These are phyloP conservation scores for Lentinula lateritia DNA, from an alignment of 768 basidiomycete genomes.

Conservation along the genomic window DNA sequence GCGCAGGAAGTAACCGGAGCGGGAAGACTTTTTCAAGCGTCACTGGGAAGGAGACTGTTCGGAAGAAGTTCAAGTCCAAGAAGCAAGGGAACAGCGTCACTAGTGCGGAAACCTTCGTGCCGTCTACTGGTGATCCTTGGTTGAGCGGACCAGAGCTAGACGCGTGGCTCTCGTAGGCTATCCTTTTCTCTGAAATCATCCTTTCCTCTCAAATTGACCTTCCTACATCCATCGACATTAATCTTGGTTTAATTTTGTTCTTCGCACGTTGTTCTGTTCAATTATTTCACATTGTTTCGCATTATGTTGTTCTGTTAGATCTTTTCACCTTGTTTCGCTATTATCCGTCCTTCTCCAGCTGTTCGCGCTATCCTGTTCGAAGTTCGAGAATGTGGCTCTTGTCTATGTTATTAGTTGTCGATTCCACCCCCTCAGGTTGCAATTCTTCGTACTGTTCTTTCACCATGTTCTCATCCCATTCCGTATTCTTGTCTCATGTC, in stretches of 20 bases:
- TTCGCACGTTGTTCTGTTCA: neutral
- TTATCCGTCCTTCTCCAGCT: neutral
- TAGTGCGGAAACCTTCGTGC: neutral
- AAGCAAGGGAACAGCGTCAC: neutral
- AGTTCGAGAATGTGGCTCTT: neutral
- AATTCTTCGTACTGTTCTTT: neutral
- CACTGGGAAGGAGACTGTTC: neutral
- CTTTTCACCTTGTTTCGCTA: neutral
- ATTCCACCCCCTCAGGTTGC: neutral
- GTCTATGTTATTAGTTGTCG: neutral
- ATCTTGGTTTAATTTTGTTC: neutral
- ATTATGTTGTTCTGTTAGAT: neutral
- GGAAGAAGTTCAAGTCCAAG: constrained; percentile 2
- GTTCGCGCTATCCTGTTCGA: neutral
- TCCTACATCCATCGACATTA: neutral
- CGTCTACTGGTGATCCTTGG: neutral
- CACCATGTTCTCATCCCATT: neutral
- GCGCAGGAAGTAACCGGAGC: neutral
- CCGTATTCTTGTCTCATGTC: neutral
- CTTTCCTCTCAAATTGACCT: neutral
- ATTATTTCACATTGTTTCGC: neutral
- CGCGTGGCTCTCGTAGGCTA: neutral
- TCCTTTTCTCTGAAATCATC: neutral
- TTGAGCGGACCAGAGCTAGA: neutral
- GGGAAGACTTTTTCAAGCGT: neutral